phyloP scores from a whole-genome alignment of 345 rosid genomes.

The Populus davidiana region DNA sequence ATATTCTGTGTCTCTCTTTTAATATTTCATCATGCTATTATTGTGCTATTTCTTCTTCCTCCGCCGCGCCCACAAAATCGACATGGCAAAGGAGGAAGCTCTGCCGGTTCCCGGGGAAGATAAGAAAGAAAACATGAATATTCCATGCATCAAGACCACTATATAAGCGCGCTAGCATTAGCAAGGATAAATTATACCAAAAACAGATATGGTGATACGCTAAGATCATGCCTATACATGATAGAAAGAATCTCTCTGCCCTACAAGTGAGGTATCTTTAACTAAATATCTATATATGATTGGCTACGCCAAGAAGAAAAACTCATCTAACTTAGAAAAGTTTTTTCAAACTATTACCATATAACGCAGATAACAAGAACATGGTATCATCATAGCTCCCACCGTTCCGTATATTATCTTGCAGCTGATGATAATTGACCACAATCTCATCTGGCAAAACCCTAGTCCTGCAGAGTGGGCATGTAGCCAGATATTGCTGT shows the following conservation, averaged over 20 bases:
- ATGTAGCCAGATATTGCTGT: conserved; percentile 35
- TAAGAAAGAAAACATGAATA: neutral
- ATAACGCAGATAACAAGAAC: conserved; percentile 33
- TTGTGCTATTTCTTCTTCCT: no score
- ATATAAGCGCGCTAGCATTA: neutral
- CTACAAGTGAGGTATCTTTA: neutral
- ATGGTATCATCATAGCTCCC: conserved; percentile 45
- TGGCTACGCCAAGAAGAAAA: neutral
- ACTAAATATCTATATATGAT: neutral
- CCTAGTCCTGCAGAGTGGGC: conserved; percentile 51
- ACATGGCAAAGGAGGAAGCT: neutral
- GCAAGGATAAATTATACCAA: neutral
- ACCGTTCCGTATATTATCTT: conserved; percentile 16
- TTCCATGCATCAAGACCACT: neutral
- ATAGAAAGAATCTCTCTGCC: neutral
- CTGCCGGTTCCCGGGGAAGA: neutral
- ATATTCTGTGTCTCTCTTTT: no score
- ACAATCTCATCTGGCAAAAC: conserved; percentile 46
- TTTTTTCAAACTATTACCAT: conserved; percentile 30
- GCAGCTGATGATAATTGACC: conserved; percentile 24
- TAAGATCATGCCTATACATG: neutral
- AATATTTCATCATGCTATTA: no score
- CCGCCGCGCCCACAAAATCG: no score
- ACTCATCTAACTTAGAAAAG: neutral
- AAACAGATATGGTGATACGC: neutral